Base-by-base conservation (phyloP, 139 green algal genomes). In the Haematococcus lacustris region DNA sequence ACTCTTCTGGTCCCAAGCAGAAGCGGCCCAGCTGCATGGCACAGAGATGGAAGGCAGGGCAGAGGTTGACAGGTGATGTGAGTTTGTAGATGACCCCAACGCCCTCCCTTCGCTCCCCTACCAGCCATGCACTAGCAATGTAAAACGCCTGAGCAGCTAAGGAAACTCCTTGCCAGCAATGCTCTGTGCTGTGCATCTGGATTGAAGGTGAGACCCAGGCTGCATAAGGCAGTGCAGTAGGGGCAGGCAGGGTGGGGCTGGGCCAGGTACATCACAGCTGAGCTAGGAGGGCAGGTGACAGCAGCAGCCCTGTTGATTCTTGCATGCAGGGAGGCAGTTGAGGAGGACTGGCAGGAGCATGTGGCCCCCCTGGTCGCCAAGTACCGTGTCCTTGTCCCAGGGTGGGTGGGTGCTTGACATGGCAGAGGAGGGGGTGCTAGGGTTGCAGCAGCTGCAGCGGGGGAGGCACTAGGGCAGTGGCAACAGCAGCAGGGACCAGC, bases 1-100 rank as follows among this genome's bases (percentile, higher is more conserved):
- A 0, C 34, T 92, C 3, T 93, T 93, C 30, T 96, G 91, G 91
- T 73, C 43, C 4, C 35, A 81, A 0, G 63, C 73, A 3, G 70
- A 93, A 63, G 43, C 90, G 60, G 53, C 32, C 41, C 6, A 75
- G 68, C 75, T 94, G 67, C 23, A 78, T 39, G 90, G 88, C 50
- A 93, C 88, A 7, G 81, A 85, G 9, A 65, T 91, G 23, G 77
- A 73, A 38, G 69, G 37, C 1, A 65, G 53, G 25, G 76, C 80
- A 3, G 30, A 38, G 2, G 66, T 66, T 1, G 86, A 94, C 80
- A 82, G 74, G 86, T 87, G 64, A n/a, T n/a, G n/a, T n/a, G n/a
- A n/a, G n/a, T n/a, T n/a, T n/a, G n/a, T n/a, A n/a, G n/a, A n/a
- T n/a, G n/a, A n/a, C n/a, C n/a, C n/a, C n/a, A n/a, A n/a, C n/a